These are phyloP conservation scores for Metarhizium brunneum DNA, from an alignment of 2,329 filamentous ascomycete genomes.

Conservation along the genomic window DNA sequence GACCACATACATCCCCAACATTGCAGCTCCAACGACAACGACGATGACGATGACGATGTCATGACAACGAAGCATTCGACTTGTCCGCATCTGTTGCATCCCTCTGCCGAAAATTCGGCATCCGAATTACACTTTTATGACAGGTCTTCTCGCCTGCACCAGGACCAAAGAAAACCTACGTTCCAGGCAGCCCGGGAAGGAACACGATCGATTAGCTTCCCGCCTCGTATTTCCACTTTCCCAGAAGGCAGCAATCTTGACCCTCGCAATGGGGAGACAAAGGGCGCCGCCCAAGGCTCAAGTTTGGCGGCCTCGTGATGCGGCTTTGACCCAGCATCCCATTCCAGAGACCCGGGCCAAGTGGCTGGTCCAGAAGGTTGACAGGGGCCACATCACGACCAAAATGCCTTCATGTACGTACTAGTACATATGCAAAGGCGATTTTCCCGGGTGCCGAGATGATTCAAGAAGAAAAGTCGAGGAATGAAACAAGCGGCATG, in stretches of 20 bases:
- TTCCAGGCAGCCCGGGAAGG: neutral
- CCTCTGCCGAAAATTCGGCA: neutral
- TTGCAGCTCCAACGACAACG: neutral
- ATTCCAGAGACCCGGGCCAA: neutral
- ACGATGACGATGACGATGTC: neutral
- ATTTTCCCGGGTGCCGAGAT: too few species aligned
- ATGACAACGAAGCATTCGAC: neutral
- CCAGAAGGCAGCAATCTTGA: neutral
- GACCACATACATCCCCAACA: neutral
- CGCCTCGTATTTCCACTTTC: neutral
- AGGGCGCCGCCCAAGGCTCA: neutral
- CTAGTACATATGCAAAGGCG: too few species aligned
- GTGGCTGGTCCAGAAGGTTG: neutral
- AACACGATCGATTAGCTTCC: neutral
- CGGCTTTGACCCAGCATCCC: neutral
- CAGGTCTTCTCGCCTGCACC: neutral
- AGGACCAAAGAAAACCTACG: neutral
- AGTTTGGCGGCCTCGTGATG: neutral
- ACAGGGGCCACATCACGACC: neutral
- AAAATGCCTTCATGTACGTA: neutral
- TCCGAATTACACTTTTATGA: neutral
- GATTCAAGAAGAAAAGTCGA: neutral
- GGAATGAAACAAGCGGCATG: neutral
- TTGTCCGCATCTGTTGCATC: neutral
- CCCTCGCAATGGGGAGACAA: neutral